Evolutionary conservation across 179 eudicot genomes (phyloP), one percentile per base, ranked within the genome.

Genomic region (Spergularia azorica): DNA sequence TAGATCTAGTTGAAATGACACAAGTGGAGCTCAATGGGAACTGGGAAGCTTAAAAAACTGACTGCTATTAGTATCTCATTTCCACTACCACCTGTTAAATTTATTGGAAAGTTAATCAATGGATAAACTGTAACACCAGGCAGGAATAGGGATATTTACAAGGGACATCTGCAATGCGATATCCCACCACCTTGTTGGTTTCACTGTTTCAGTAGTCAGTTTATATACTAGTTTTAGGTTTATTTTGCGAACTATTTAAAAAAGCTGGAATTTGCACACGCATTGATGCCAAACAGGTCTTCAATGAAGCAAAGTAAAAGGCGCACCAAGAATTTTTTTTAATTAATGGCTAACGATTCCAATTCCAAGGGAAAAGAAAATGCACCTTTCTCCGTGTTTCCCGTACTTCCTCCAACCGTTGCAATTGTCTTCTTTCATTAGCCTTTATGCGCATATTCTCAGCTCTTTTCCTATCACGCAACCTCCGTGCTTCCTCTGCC

Each of bases 401-500:
- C 55, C 99, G 86, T 14, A 93, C 78, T 84, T 95, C 98, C 76
- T 95, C 97, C n/a, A 95, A 70, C 51, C 99, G 93, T 71, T 86
- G 84, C 83, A 83, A 89, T 79, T 91, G 97, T 72, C 97, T 90
- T 84, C 86, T 91, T 84, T 89, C 94, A 89, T 92, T 89, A 77
- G 82, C 95, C 84, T 84, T 73, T 77, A 92, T 55, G 51, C 98
- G 97, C 89, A 86, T 82, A 55, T 75, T 88, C 83, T 92, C 93
- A 62, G 90, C 92, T 66, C 75, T 90, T 84, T 82, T 79, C 70
- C 95, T 88, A 79, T 76, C 86, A 76, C 76, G 90, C 86, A 90
- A 43, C 74, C 88, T 86, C 79, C 82, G 87, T 74, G 91, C 98
- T 85, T 95, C 98, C 79, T 95, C 97, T 21, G 97, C 97, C 98